Conservation (phyloP, 208 protist species). For the Leishmania amazonensis region DNA sequence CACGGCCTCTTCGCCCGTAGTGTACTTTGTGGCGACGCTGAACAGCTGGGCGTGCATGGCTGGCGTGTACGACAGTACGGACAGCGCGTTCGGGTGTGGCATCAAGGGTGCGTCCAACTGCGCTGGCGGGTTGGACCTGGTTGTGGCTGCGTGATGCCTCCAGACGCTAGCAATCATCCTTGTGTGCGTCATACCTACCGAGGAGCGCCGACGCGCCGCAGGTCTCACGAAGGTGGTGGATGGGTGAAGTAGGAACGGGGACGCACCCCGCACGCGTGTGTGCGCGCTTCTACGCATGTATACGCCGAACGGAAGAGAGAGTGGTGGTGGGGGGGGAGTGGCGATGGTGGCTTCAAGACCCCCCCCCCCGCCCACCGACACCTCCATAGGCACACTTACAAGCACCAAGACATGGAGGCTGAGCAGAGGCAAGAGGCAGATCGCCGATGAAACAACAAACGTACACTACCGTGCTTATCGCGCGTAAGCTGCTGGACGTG, state of each 20-base stretch:
- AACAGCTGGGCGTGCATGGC: slow-evolving; percentile 45
- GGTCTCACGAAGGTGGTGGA: neutral
- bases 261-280: neutral
- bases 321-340: neutral
- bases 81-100: neutral
- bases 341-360: neutral
- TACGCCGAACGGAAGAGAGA: neutral
- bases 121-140: slow-evolving; percentile 25
- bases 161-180: slow-evolving; percentile 30
- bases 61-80: slow-evolving; percentile 19
- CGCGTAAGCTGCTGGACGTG: neutral
- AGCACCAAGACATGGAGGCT: neutral
- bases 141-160: slow-evolving; percentile 45
- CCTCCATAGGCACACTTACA: neutral
- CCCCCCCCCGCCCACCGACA: neutral
- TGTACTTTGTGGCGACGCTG: slow-evolving; percentile 21
- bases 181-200: slow-evolving; percentile 3
- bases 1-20: slow-evolving; percentile 22
- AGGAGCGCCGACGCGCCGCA: neutral
- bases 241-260: neutral
- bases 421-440: neutral
- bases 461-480: neutral
- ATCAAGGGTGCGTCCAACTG: neutral
- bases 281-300: too few species aligned
- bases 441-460: neutral